Evolutionary conservation across 2,329 filamentous ascomycete species (phyloP).

Genomic region (Curvularia sp.): DNA sequence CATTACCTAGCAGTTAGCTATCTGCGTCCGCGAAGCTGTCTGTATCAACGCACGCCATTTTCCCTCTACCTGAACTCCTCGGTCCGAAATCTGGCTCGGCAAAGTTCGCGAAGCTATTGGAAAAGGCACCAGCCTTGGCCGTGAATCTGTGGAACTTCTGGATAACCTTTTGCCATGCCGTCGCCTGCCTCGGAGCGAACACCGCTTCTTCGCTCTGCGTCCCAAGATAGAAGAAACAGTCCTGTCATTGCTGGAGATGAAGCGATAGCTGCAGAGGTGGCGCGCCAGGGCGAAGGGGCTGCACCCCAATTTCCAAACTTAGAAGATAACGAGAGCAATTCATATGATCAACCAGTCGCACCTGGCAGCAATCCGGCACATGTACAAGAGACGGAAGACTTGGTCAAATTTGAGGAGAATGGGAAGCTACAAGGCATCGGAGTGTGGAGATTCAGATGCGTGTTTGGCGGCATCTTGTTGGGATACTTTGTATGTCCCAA

Average conservation of each 20-base stretch:
- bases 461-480: constrained; percentile 49
- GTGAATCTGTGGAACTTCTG: background rate
- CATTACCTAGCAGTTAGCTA: constrained; percentile 5
- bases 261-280: constrained; percentile 30
- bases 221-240: constrained; percentile 23
- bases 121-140: background rate
- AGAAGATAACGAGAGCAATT: constrained; percentile 33
- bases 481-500: constrained; percentile 48
- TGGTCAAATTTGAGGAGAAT: constrained; percentile 40
- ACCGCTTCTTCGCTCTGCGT: constrained; percentile 38
- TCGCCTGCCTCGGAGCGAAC: constrained; percentile 41
- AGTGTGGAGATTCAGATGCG: constrained; percentile 45
- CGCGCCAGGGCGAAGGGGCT: constrained; percentile 34
- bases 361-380: constrained; percentile 31
- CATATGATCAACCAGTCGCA: constrained; percentile 36
- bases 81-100: background rate
- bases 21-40: constrained; percentile 8
- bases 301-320: constrained; percentile 32
- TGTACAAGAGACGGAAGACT: constrained; percentile 29
- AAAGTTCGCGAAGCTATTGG: background rate
- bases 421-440: constrained; percentile 45
- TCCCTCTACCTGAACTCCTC: constrained; percentile 1
- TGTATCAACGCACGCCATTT: constrained; percentile 3
- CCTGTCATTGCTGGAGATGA: constrained; percentile 35
- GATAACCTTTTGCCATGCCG: constrained; percentile 19